Evolutionary conservation across 495 filamentous ascomycete species (phyloP).

Genomic region (Filosporella fistucella): DNA sequence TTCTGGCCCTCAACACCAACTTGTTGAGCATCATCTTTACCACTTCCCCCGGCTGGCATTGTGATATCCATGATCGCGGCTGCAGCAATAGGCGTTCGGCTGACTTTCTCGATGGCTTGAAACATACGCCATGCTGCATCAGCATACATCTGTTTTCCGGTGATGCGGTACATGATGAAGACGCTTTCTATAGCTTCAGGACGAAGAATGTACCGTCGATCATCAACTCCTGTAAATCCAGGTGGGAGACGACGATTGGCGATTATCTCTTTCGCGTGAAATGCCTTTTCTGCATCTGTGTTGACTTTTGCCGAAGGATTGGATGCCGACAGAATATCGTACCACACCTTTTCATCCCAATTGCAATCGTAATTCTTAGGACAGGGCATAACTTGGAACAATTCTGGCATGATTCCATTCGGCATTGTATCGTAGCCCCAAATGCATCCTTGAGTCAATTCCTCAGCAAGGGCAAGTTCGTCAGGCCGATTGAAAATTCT

Average conservation of each 20-base stretch:
- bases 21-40: constrained; percentile 27
- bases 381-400: constrained; percentile 38
- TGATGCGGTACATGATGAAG: constrained; percentile 57
- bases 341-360: constrained; percentile 19
- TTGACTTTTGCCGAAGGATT: neutral
- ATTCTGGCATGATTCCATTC: constrained; percentile 78
- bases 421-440: constrained; percentile 67
- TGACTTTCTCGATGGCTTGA: constrained; percentile 36
- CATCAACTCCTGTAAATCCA: constrained; percentile 54
- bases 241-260: constrained; percentile 42
- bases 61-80: constrained; percentile 37
- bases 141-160: constrained; percentile 45
- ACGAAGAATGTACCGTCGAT: constrained; percentile 62
- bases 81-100: constrained; percentile 39
- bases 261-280: constrained; percentile 30
- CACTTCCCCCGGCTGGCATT: constrained; percentile 31
- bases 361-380: constrained; percentile 15
- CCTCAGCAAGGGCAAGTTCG: constrained; percentile 67
- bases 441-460: constrained; percentile 81
- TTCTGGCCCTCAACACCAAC: constrained; percentile 21
- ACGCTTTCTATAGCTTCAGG: constrained; percentile 63
- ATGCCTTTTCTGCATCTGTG: neutral
- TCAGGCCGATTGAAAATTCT: constrained; percentile 61
- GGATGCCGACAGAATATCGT: neutral
- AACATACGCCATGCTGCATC: constrained; percentile 64